phyloP scores from a whole-genome alignment of 176 grass and related monocot species.

The Melocanna baccifera region DNA sequence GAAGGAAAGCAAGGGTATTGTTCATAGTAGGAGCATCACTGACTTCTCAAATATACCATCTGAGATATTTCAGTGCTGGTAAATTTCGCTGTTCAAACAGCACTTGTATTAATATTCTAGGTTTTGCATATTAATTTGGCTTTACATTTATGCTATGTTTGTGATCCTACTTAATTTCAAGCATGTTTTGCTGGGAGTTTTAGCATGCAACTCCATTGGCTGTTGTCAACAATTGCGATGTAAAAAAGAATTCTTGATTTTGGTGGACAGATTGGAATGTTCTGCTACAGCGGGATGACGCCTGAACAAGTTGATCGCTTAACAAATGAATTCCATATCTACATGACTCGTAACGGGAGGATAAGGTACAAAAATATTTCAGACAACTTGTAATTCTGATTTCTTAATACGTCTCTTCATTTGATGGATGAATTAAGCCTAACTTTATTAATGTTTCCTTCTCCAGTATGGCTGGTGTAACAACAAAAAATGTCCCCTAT shows the following conservation, averaged over 20 bases:
- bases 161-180: not conserved
- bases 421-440: not conserved
- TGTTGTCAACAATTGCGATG: not conserved
- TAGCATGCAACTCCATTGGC: not conserved
- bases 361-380: conserved; percentile 58
- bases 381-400: not conserved
- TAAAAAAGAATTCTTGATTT: not conserved
- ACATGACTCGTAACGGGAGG: conserved; percentile 85
- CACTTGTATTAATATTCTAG: conserved; percentile 38
- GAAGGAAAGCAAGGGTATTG: not conserved
- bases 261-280: conserved; percentile 75
- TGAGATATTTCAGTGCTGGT: not conserved
- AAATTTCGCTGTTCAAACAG: conserved; percentile 38
- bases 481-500: conserved; percentile 60
- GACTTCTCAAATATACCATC: not conserved
- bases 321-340: conserved; percentile 76
- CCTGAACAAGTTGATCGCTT: conserved; percentile 92
- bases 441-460: conserved; percentile 6
- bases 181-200: too few species aligned
- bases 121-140: conserved; percentile 32
- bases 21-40: not conserved
- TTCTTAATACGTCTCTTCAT: not conserved
- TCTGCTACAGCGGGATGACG: conserved; percentile 87
- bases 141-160: not conserved
- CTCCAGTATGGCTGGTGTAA: conserved; percentile 84